Evolutionary conservation across 495 filamentous ascomycete species (phyloP), one percentile per base, ranked within the genome.

Genomic region (Penicillium tannophilum): DNA sequence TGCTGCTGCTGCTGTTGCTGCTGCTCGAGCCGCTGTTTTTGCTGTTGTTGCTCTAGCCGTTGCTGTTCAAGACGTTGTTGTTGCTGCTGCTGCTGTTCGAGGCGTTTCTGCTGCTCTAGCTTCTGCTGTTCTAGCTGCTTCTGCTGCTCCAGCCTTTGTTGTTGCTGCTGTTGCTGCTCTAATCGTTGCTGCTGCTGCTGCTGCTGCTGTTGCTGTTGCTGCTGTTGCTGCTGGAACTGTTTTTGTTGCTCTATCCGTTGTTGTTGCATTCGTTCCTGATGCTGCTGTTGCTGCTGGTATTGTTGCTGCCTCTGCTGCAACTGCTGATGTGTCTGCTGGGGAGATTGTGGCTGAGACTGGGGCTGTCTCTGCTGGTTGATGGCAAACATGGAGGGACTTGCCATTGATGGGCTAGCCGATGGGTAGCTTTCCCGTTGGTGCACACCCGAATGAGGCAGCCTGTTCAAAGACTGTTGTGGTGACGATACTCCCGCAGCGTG

Each of bases 381-480:
- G 12, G 62, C 63, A 56, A 66, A 65, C 65, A 70, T 68, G 2
- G 67, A 70, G 4, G 67, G 60, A 43, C 60, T 70, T 4, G 67
- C 63, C 63, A 70, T 70, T 2, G 67, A 68, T 0, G 67, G 65
- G 44, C 67, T 70, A 8, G 58, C 67, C 3, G 62, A 61, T 11
- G 62, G 23, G 43, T 70, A 66, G 33, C 55, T 64, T n/a, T 76
- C 72, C 9, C 72, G 55, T n/a, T 72, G 68, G 20, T 75, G 72
- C 19, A 70, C 36, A 35, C 56, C 54, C 10, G 65, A 52, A 9
- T 71, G 68, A 42, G 74, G 73, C 9, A 72, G 56, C 26, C 73
- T 59, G 26, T 77, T 73, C 54, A 76, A 53, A 0, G 70, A 67
- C 57, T 74, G 75, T 61, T 75, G 75, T 8, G 74, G 74, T 28